Evolutionary conservation across 148 eudicot genomes (phyloP), one percentile per base, ranked within the genome.

Genomic region (Cornus kousa): DNA sequence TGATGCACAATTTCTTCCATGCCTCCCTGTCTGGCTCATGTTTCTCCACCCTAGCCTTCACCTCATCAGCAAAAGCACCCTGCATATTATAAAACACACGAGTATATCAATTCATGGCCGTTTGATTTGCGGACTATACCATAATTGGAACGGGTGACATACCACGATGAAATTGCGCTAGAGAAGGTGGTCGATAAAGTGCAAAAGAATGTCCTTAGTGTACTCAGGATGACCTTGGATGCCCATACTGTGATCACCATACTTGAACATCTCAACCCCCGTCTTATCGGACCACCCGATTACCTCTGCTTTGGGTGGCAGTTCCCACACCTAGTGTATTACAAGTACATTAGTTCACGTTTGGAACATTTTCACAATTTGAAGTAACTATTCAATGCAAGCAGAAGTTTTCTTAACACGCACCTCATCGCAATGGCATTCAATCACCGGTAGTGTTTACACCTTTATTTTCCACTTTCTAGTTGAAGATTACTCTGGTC

Each of bases 201-300:
- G 90, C 64, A 86, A 82, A 37, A 95, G 91, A 78, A 95, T 95
- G 81, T 92, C 99, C n/a, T 82, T 79, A 57, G 84, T 91, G 93
- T 93, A 95, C 87, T 95, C 99, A 0, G 97, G 99, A 75, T 95
- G 99, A 55, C 99, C 99, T 82, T 95, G 97, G 60, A 95, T 90
- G 35, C 97, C 97, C 97, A 95, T 90, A 20, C 91, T 85, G 84
- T 95, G 93, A 86, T 93, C 93, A 9, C 91, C 94, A 77, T 84
- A 86, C 81, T 60, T 80, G 71, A 95, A 95, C 97, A 95, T 90
- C 82, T 93, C 97, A 5, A 95, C 77, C 53, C 93, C 86, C 0
- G 95, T 93, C n/a, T n/a, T n/a, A n/a, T n/a, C n/a, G n/a, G 97
- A 95, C 85, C 93, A 82, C 28, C 90, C 99, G 12, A 95, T 82